Evolutionary conservation across 768 basidiomycete species (phyloP).

Genomic region (Tylopilus felleus): DNA sequence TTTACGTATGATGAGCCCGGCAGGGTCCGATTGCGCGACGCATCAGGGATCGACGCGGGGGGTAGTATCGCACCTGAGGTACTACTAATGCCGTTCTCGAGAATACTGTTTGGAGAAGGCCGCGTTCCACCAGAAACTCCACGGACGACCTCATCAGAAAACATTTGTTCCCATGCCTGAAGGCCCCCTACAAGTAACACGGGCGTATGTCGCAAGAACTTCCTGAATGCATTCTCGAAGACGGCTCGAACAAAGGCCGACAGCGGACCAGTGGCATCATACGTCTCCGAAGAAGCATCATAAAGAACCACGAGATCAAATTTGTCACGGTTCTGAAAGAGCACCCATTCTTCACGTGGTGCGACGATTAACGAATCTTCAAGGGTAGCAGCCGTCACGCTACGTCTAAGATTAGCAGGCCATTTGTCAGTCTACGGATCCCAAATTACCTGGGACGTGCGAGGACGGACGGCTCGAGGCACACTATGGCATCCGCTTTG

Average conservation of each 20-base stretch:
- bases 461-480: conserved; percentile 81
- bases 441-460: conserved; percentile 58
- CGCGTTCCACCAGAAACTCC: conserved; percentile 19
- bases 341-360: conserved; percentile 62
- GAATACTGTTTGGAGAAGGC: conserved; percentile 15
- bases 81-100: conserved; percentile 26
- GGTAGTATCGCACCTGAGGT: conserved; percentile 26
- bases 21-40: conserved; percentile 12
- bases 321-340: conserved; percentile 83
- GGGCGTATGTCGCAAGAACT: conserved; percentile 69
- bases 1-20: conserved; percentile 10
- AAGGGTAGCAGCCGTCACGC: conserved; percentile 61
- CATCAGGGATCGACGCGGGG: conserved; percentile 15
- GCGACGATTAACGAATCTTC: conserved; percentile 73
- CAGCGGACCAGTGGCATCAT: conserved; percentile 52
- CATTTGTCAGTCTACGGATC: neutral
- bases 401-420: conserved; percentile 31
- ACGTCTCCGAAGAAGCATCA: conserved; percentile 59
- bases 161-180: conserved; percentile 69
- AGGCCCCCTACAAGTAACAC: conserved; percentile 84
- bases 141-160: conserved; percentile 42
- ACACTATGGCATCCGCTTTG: conserved; percentile 63
- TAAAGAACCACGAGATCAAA: conserved; percentile 89
- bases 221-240: conserved; percentile 68
- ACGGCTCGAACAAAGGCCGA: conserved; percentile 63